Evolutionary conservation across 78 protist species (phyloP), one percentile per base, ranked within the genome.

Genomic region (Dictyostelium purpureum): DNA sequence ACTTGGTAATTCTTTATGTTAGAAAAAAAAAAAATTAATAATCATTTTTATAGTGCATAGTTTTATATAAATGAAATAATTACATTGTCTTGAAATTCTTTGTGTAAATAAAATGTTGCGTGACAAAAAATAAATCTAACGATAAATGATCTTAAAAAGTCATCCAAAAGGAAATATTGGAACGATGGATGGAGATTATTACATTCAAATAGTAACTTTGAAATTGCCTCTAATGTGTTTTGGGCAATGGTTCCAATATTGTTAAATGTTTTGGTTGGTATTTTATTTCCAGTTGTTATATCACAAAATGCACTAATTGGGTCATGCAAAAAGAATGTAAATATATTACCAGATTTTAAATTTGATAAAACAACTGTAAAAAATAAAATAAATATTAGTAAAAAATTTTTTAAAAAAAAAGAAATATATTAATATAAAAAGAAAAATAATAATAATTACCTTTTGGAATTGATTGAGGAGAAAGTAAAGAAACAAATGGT

Each of bases 281-380:
- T 73, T 51, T 85, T 85, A 45, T 59, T 59, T 2, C 56, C 63
- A 18, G 74, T 26, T 4, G 91, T 54, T 21, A 59, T 38, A 54
- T 77, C 88, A 74, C 88, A 90, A 54, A 90, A 80, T 42, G 95
- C 95, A 26, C 90, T 42, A 16, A 90, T 16, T 69, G 95, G 89
- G 26, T 79, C 88, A 75, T 80, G 88, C 42, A 90, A 67, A 63
- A 79, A 90, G 74, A 79, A 74, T 56, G 90, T 90, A 63, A 90
- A 90, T 40, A 90, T 33, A 57, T 85, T 85, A 14, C 91, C 91
- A 59, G 69, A 73, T 73, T 85, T 85, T 31, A 16, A 38, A 73
- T 73, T 85, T 16, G 40, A 54, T 33, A 5, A 1, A 5, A 85
- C 28, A 45, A 59, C 91, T 85, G 35, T 3, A 77, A 56, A 37